A percentile compares a stretch with the other conserved stretches of the same genome.
Evolutionary conservation across 495 filamentous ascomycete species (phyloP).

Genomic region (Hyaloscypha hepaticicola): DNA sequence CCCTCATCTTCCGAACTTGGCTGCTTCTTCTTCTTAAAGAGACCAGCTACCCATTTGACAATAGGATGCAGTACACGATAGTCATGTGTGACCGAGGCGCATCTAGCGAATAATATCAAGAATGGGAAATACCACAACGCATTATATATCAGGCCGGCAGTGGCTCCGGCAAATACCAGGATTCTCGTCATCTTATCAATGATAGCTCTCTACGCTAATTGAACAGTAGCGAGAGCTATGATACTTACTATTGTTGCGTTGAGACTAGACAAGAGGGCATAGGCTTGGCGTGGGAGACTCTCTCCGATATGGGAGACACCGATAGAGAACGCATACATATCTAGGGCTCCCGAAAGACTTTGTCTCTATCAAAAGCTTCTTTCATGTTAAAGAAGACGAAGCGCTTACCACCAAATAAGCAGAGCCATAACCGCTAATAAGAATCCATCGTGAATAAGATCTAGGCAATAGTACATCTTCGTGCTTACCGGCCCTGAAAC

Average conservation of each 20-base stretch:
- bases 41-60: constrained; percentile 1
- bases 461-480: constrained; percentile 78
- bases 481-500: constrained; percentile 75
- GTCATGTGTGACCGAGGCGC: constrained; percentile 61
- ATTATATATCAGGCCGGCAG: constrained; percentile 71
- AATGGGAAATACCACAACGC: constrained; percentile 83
- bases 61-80: constrained; percentile 45
- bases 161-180: constrained; percentile 64
- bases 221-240: constrained; percentile 73
- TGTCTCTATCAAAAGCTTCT: neutral
- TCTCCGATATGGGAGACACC: constrained; percentile 64
- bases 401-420: constrained; percentile 67
- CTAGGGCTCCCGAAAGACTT: constrained; percentile 72
- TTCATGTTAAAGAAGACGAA: neutral
- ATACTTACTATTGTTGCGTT: constrained; percentile 79
- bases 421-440: constrained; percentile 62
- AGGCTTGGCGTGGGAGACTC: constrained; percentile 64
- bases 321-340: constrained; percentile 70
- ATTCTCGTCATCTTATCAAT: constrained; percentile 68
- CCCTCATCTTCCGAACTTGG: constrained; percentile 11
- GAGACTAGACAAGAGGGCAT: constrained; percentile 73
- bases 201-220: constrained; percentile 72
- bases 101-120: constrained; percentile 59
- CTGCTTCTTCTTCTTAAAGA: constrained; percentile 9
- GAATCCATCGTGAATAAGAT: constrained; percentile 63